Evolutionary conservation across 169 alveolate species (phyloP), one percentile per base, ranked within the genome.

Genomic region (Plasmodium ovale): DNA sequence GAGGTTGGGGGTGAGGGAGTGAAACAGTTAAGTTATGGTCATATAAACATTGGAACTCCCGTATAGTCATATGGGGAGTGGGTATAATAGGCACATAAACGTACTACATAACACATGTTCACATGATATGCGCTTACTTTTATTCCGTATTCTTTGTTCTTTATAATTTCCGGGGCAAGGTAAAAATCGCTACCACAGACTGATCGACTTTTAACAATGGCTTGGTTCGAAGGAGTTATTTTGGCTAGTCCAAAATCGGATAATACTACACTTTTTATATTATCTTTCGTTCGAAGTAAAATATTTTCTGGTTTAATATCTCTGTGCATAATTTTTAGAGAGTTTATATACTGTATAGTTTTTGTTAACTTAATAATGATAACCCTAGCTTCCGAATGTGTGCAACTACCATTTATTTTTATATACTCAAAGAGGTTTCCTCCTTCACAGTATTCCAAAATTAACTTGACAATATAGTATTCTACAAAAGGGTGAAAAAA

Each of bases 241-340:
- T 95, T 94, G 73, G 97, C 94, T 3, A 96, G 87, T 27, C 95
- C 97, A 60, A 95, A 95, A 87, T 95, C 97, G 21, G 95, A 94
- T 6, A 95, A 89, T 5, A 95, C 90, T 79, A 95, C 60, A 53
- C 92, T 85, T 85, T 67, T 72, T 49, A 94, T 85, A 92, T 77
- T 72, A 85, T 93, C 93, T 16, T 93, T 87, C 68, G 93, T 87
- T 59, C 88, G 23, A 65, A 95, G 95, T 96, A 95, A 94, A 37
- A 95, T 93, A 72, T 95, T 95, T 82, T 95, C 97, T 23, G 97
- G 97, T 77, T 95, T 95, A 4, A 95, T 95, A 88, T 95, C 97
- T 58, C 97, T 73, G 87, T 95, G 97, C 88, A 73, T 73, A 73
- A 73, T 73, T 59, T 73, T 73, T 60, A 73, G 59, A 49, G 88